A percentile compares a stretch with the other conserved stretches of the same genome.
Conservation (phyloP, 306 rosid genomes). For the Argentina anserina region DNA sequence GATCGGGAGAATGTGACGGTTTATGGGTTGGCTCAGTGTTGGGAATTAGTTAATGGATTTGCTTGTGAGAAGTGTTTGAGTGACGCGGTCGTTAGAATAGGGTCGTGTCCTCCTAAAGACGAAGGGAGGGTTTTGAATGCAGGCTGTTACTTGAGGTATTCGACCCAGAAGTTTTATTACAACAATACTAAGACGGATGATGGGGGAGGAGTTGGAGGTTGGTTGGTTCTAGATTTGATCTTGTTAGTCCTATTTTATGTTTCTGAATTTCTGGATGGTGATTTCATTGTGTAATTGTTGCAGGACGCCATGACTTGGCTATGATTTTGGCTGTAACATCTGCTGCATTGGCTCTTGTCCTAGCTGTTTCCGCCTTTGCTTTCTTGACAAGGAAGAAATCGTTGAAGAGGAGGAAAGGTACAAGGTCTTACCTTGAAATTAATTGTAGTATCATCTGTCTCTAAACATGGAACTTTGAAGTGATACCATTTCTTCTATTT, state of each 20-base stretch:
- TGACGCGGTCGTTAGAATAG: constrained; percentile 32
- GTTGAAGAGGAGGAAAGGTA: constrained; percentile 48
- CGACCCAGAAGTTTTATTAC: constrained; percentile 45
- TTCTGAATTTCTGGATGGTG: not conserved
- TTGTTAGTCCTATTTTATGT: not conserved
- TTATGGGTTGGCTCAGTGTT: constrained; percentile 76
- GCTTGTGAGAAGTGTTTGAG: constrained; percentile 45
- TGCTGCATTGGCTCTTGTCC: constrained; percentile 44
- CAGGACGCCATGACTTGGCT: constrained; percentile 36
- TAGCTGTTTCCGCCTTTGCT: constrained; percentile 32
- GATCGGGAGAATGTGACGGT: constrained; percentile 33
- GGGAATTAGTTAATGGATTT: constrained; percentile 45
- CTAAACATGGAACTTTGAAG: not conserved
- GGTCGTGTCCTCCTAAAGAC: constrained; percentile 42
- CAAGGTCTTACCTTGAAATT: constrained; percentile 8
- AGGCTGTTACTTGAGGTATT: constrained; percentile 67
- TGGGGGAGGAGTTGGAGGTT: constrained; percentile 32
- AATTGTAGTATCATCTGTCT: not conserved
- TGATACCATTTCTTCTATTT: not conserved
- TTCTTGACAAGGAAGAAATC: constrained; percentile 47
- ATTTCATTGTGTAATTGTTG: constrained; percentile 2
- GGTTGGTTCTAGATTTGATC: not conserved
- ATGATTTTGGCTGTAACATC: constrained; percentile 34
- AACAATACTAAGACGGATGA: constrained; percentile 32
- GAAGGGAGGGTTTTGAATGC: constrained; percentile 68